Base-by-base conservation (phyloP, 805 yeast species). In the Ogataea wickerhamii region DNA sequence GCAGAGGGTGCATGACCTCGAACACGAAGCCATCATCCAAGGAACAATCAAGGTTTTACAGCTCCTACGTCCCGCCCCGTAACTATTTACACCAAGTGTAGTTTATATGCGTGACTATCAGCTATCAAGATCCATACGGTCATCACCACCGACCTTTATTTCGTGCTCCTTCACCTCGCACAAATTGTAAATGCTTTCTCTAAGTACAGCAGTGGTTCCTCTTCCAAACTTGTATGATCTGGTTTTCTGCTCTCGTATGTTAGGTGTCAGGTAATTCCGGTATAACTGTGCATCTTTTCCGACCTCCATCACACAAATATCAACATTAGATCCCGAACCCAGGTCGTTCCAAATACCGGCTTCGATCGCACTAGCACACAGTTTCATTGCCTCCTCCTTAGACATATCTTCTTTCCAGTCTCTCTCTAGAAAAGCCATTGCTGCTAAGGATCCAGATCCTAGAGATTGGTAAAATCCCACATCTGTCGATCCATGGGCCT, bases 281-380 rank as follows among this genome's bases (percentile, higher is more conserved):
- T 75, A 70, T 39, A 91, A 72, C 45, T 74, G 78, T 7, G 98
- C 96, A 61, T 87, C 94, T 60, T 86, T 80, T 45, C 93, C 96
- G 28, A 76, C 68, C 66, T 91, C 97, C 94, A 93, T 87, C 13
- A 93, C 98, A 70, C 98, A 93, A 46, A 93, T 70, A 61, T 93
- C 98, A 25, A 93, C 98, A 58, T 93, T 93, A 20, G 98, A 93
- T 61, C 98, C 98, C 1, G 98, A 91, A 34, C 98, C 98, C 58
- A 91, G 76, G 72, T 93, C 98, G 65, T 93, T 93, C 96, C 96
- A 93, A 56, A 93, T 91, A 76, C 98, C 98, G 13, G 96, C 87
- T 66, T 87, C 86, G 56, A 93, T 93, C 18, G 98, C 98, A 50
- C 86, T 88, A 3, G 96, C 71, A 45, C 96, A 91, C 37, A 93